A percentile compares a stretch with the other conserved stretches of the same genome.
Conservation (phyloP, 2,329 filamentous ascomycete genomes). For the Stylonectria norvegica region DNA sequence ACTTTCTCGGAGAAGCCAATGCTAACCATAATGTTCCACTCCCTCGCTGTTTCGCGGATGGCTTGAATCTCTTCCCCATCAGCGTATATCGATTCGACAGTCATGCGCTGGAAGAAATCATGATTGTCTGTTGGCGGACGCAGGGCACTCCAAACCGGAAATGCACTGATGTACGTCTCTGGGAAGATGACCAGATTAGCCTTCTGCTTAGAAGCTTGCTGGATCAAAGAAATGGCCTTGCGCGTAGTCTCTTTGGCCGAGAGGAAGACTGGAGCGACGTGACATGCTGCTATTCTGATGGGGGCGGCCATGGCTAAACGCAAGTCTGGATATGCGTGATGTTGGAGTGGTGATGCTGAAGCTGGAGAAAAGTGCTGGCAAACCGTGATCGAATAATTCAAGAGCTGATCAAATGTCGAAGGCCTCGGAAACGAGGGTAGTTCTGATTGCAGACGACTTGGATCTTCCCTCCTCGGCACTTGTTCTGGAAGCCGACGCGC, state of each 20-base stretch:
- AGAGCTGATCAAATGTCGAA: too few relatives aligned
- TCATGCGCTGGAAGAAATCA: conserved; percentile 45
- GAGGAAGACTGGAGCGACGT: conserved; percentile 45
- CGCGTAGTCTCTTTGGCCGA: conserved; percentile 42
- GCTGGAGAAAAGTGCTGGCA: neutral
- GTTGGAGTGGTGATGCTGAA: neutral
- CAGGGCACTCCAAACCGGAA: conserved; percentile 49
- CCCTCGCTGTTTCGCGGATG: conserved; percentile 38
- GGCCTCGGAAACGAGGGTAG: too few relatives aligned
- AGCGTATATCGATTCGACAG: conserved; percentile 40
- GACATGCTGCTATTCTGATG: conserved; percentile 33
- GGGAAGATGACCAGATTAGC: conserved; percentile 53
- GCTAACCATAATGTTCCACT: conserved; percentile 39
- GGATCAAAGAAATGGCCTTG: conserved; percentile 45
- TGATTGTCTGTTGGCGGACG: conserved; percentile 49
- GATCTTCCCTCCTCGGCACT: too few relatives aligned
- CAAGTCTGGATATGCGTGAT: neutral
- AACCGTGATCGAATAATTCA: too few relatives aligned
- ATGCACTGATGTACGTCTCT: conserved; percentile 51
- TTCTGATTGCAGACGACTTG: too few relatives aligned
- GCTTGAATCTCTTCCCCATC: conserved; percentile 44
- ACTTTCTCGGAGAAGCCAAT: conserved; percentile 50
- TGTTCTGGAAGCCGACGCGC: too few relatives aligned
- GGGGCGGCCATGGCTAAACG: neutral
- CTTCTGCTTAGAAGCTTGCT: conserved; percentile 38